Percentiles rank a stretch among this genome's conserved stretches.
Conservation (phyloP, 257 asterid species). For the Lycium ferocissimum region DNA sequence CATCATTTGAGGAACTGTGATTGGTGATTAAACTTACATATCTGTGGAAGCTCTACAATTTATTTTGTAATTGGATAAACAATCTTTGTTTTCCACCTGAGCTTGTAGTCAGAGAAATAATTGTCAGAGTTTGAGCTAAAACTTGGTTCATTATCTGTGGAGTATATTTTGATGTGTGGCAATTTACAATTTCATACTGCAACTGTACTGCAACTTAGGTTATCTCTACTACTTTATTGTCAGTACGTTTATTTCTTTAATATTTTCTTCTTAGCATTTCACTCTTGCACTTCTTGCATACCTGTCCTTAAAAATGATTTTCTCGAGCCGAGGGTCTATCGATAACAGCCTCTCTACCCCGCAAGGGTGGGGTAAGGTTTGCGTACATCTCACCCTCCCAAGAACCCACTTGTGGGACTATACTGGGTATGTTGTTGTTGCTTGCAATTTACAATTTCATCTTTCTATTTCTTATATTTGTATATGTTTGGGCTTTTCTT, state of each 20-base stretch:
- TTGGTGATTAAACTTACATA: neutral
- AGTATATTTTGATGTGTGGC: conserved; percentile 4
- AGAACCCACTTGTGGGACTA: too few relatives aligned
- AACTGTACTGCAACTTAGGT: too few relatives aligned
- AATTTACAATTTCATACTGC: neutral
- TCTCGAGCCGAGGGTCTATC: too few relatives aligned
- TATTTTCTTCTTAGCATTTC: too few relatives aligned
- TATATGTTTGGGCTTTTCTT: neutral
- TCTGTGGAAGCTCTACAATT: neutral
- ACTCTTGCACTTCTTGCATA: too few relatives aligned
- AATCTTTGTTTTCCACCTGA: neutral
- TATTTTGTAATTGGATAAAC: neutral
- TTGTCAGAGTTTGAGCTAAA: neutral
- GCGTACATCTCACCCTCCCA: too few relatives aligned
- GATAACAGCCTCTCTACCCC: too few relatives aligned
- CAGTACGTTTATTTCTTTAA: too few relatives aligned
- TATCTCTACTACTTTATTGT: too few relatives aligned
- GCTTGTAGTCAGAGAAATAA: neutral
- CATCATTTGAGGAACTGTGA: neutral
- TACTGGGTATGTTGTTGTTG: too few relatives aligned
- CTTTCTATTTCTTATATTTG: neutral
- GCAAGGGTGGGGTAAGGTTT: too few relatives aligned
- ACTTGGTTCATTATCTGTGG: neutral
- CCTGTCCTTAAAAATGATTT: too few relatives aligned
- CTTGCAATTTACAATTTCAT: neutral